Evolutionary conservation across 345 rosid species (phyloP).

Genomic region (Pelargonium nanum): DNA sequence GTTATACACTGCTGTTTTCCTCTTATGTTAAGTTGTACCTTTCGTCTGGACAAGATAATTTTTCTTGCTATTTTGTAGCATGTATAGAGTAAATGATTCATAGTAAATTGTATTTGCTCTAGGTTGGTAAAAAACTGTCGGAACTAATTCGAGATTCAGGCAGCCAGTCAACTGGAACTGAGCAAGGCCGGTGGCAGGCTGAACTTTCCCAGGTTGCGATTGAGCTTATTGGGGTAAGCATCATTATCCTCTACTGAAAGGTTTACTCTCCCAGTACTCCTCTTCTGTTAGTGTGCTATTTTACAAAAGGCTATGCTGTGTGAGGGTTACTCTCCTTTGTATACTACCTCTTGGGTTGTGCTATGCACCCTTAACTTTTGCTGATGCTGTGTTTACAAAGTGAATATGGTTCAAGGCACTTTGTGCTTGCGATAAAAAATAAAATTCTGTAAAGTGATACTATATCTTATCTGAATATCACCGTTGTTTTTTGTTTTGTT

Average conservation of each 20-base stretch:
- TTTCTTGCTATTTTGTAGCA: background rate
- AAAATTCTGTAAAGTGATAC: too few species aligned
- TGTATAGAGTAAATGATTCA: background rate
- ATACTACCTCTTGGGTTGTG: background rate
- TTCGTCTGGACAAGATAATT: background rate
- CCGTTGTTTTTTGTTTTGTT: too few species aligned
- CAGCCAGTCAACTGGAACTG: conserved; percentile 64
- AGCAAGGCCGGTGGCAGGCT: conserved; percentile 90
- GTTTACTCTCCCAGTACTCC: background rate
- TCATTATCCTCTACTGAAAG: conserved; percentile 4
- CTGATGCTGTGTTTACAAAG: background rate
- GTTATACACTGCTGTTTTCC: background rate
- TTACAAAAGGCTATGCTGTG: background rate
- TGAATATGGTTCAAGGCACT: background rate
- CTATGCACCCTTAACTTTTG: background rate
- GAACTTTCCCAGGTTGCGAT: conserved; percentile 93
- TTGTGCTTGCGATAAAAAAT: background rate
- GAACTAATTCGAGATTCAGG: conserved; percentile 92
- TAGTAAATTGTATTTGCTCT: conserved; percentile 1
- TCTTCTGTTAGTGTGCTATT: background rate
- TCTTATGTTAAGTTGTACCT: background rate
- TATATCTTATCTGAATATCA: too few species aligned
- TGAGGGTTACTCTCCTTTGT: background rate
- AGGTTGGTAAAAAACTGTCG: conserved; percentile 96
- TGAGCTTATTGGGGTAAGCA: conserved; percentile 80